Conservation (phyloP, 768 basidiomycete species). For the Russula sp. region DNA sequence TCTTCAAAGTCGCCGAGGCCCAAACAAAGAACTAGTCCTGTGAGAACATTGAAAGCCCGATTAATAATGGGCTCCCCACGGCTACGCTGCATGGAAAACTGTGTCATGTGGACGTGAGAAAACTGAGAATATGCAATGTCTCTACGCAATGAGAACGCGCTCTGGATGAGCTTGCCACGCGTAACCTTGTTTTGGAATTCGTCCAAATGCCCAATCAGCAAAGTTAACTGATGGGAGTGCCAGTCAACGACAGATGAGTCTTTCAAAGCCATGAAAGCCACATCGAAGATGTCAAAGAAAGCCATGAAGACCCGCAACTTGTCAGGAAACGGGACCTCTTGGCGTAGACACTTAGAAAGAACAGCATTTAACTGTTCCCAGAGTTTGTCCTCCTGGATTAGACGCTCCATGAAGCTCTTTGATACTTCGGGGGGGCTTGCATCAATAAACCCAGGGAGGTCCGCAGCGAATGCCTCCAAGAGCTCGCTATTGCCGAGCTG, state of each 20-base stretch:
- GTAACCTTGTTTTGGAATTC: neutral
- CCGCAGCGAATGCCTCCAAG: neutral
- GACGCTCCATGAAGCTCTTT: neutral
- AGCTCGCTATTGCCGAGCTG: conserved; percentile 1
- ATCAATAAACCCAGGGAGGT: neutral
- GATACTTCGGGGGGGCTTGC: neutral
- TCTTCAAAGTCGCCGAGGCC: neutral
- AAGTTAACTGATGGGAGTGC: neutral
- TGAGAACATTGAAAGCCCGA: neutral
- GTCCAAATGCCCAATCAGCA: neutral
- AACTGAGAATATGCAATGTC: neutral
- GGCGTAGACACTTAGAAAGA: neutral
- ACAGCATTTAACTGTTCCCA: neutral
- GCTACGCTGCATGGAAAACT: neutral
- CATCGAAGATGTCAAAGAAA: neutral
- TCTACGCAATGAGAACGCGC: neutral
- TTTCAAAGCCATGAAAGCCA: neutral
- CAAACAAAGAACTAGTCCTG: neutral
- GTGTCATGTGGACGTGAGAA: neutral
- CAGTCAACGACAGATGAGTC: neutral
- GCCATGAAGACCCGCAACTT: neutral
- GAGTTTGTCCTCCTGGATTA: neutral
- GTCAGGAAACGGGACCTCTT: neutral
- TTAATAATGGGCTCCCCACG: neutral
- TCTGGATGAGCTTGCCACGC: neutral